Base-by-base conservation (phyloP, 768 basidiomycete species). In the Zangia roseola region DNA sequence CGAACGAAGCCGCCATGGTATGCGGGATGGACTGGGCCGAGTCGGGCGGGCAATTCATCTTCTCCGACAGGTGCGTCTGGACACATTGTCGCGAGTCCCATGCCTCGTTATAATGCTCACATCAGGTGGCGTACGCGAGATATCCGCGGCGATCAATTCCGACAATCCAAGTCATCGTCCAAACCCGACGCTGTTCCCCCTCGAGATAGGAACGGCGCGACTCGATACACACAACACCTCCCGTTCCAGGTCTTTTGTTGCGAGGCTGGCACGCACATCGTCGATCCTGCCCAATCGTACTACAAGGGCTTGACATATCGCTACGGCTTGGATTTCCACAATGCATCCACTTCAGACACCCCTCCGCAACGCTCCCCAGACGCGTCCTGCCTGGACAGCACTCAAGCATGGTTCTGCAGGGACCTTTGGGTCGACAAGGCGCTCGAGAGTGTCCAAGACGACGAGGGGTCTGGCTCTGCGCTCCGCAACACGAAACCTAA, bases 21-120 rank as follows among this genome's bases (percentile, higher is more conserved):
- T 98, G 97, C 63, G 95, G 94, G n/a, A 98, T 98, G 95, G 97
- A 99, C 63, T 99, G 97, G 97, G 95, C 94, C 10, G 94, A 99
- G 69, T 89, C 94, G 61, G 91, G 93, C 55, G 94, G 94, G 0
- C 88, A 92, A 70, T 99, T 97, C 75, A 94, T 97, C 57, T 98
- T 97, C 71, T 97, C 94, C 16, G 95, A 97, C 69, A 78, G 95
- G 94, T 91, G 55, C 41, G 84, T 10, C 14, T 67, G 0, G 26
- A 21, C 19, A 30, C 5, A 25, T 13, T 5, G 2, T 7, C 14
- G 24, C 10, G 6, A 21, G 10, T 16, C 8, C 21, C 26, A 5
- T 16, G 26, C 19, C 52, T 35, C 33, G 41, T 16, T 31, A 34
- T 25, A 5, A 16, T 26, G 19, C 35, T 17, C 6, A 39, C 24